A percentile compares a stretch with the other conserved stretches of the same genome.
Evolutionary conservation across 164 flowering plant species (phyloP).

Genomic region (Amborella trichopoda): DNA sequence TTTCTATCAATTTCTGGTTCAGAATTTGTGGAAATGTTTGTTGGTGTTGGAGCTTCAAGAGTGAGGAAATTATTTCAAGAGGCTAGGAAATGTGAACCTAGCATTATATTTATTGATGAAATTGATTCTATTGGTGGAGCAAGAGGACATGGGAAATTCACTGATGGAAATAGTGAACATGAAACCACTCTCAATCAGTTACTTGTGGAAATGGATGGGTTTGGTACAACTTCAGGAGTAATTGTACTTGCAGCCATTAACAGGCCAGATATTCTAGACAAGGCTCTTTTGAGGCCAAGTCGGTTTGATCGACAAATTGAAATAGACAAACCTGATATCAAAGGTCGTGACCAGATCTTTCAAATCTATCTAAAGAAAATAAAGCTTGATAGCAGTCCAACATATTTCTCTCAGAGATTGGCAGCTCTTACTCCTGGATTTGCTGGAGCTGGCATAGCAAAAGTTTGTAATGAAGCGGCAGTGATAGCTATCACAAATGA

Average conservation of each 20-base stretch:
- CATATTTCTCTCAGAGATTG: slow-evolving; percentile 60
- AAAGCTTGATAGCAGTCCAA: slow-evolving; percentile 66
- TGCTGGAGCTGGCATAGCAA: slow-evolving; percentile 93
- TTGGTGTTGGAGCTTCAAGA: slow-evolving; percentile 91
- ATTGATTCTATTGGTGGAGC: slow-evolving; percentile 95
- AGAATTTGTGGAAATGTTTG: slow-evolving; percentile 95
- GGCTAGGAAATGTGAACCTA: slow-evolving; percentile 85
- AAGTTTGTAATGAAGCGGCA: slow-evolving; percentile 89
- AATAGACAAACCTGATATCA: slow-evolving; percentile 81
- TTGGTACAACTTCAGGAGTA: slow-evolving; percentile 79
- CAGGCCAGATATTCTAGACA: slow-evolving; percentile 78
- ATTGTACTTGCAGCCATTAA: slow-evolving; percentile 92
- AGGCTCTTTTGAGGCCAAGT: slow-evolving; percentile 84
- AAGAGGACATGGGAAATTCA: slow-evolving; percentile 68
- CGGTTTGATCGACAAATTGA: slow-evolving; percentile 79
- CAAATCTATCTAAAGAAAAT: slow-evolving; percentile 50
- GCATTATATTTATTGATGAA: slow-evolving; percentile 86
- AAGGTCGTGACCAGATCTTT: slow-evolving; percentile 73
- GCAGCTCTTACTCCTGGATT: slow-evolving; percentile 95
- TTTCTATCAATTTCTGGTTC: slow-evolving; percentile 85
- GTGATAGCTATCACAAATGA: slow-evolving; percentile 74
- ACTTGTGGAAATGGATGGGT: slow-evolving; percentile 95
- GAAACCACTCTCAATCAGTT: slow-evolving; percentile 86
- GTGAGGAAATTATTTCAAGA: slow-evolving; percentile 78
- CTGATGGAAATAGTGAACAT: slow-evolving; percentile 76